Evolutionary conservation across 2,329 filamentous ascomycete species (phyloP).

Genomic region (Pseudovirgaria hyperparasitica): DNA sequence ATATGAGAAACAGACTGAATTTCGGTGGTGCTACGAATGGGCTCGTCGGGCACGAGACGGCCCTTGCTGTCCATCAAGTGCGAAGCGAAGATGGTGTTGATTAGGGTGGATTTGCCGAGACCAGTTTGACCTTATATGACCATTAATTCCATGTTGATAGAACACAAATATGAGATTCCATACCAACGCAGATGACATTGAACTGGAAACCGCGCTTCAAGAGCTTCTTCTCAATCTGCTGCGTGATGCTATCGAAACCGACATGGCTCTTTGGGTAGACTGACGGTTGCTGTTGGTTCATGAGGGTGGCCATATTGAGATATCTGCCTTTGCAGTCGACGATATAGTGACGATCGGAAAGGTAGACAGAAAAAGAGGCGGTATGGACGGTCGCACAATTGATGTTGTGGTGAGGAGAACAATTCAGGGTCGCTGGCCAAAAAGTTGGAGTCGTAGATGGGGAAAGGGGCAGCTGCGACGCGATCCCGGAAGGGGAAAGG

Average conservation of each 20-base stretch:
- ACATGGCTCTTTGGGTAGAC: constrained; percentile 94
- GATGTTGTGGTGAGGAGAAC: constrained; percentile 11
- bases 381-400: constrained; percentile 6
- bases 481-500: constrained; percentile 18
- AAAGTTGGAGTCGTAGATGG: constrained; percentile 18
- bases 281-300: constrained; percentile 40
- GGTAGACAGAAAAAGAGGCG: constrained; percentile 7
- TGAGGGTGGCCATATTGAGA: constrained; percentile 49
- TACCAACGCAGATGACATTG: constrained; percentile 98
- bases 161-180: constrained; percentile 29
- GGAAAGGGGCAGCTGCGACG: constrained; percentile 28
- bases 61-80: constrained; percentile 99
- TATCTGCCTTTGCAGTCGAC: constrained; percentile 13
- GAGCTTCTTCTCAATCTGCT: constrained; percentile 98
- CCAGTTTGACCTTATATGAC: constrained; percentile 73
- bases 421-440: constrained; percentile 18
- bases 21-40: constrained; percentile 89
- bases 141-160: constrained; percentile 3
- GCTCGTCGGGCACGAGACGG: constrained; percentile 81
- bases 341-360: constrained; percentile 7
- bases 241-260: constrained; percentile 99
- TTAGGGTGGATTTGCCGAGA: constrained; percentile 95
- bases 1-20: constrained; percentile 97
- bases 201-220: constrained; percentile 99
- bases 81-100: constrained; percentile 99